phyloP scores from a whole-genome alignment of 1,139 yeast genomes.

The Debaryomyces robertsiae region DNA sequence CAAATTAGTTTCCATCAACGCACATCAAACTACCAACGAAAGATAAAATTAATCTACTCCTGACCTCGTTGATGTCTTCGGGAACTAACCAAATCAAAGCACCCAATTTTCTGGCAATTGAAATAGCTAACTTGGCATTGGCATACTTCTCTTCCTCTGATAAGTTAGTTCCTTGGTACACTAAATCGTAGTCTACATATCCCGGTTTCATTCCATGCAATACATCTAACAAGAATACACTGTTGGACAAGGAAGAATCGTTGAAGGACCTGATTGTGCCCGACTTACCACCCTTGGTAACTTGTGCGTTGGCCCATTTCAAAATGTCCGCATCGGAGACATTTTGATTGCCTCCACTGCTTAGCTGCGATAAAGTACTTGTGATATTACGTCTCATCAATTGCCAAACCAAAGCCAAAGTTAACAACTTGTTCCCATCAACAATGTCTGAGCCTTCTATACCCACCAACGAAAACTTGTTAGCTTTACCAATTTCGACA shows the following conservation, averaged over 20 bases:
- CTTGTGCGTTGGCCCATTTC: constrained; percentile 91
- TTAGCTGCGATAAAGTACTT: constrained; percentile 72
- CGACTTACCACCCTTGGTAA: constrained; percentile 76
- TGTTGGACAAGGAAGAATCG: constrained; percentile 74
- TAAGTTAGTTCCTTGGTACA: constrained; percentile 65
- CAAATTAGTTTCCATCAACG: constrained; percentile 28
- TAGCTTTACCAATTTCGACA: constrained; percentile 92
- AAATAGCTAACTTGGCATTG: constrained; percentile 94
- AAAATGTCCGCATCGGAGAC: constrained; percentile 83
- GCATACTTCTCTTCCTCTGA: constrained; percentile 84
- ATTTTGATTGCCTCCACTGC: constrained; percentile 62
- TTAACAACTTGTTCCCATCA: constrained; percentile 87
- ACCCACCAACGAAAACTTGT: constrained; percentile 91
- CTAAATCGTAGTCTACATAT: constrained; percentile 93
- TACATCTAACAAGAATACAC: constrained; percentile 83
- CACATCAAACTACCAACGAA: constrained; percentile 94
- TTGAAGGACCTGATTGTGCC: constrained; percentile 77
- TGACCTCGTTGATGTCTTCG: constrained; percentile 96
- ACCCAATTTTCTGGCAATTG: constrained; percentile 97
- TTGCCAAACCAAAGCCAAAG: constrained; percentile 98
- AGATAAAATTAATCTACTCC: constrained; percentile 89
- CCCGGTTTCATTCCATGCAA: constrained; percentile 95
- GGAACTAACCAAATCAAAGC: constrained; percentile 98
- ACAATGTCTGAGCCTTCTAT: constrained; percentile 97
- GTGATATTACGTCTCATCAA: constrained; percentile 95